A percentile compares a stretch with the other conserved stretches of the same genome.
phyloP scores from a whole-genome alignment of 2,329 filamentous ascomycete species.

The Sporothrix brunneoviolacea region DNA sequence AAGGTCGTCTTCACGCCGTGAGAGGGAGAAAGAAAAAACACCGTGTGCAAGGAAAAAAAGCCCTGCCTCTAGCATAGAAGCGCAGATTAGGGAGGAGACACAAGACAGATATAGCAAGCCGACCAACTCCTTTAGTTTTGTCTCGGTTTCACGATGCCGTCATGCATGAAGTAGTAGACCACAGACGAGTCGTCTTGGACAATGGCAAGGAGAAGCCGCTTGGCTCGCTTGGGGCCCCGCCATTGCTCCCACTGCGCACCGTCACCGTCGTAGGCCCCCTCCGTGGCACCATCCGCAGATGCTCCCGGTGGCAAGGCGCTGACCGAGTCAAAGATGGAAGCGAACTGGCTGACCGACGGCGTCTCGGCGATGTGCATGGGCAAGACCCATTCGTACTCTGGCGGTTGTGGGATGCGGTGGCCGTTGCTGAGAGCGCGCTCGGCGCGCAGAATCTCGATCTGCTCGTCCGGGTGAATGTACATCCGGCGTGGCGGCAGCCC shows the following conservation, averaged over 20 bases:
- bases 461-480: constrained; percentile 77
- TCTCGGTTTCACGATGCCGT: constrained; percentile 79
- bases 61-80: too few relatives aligned
- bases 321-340: constrained; percentile 62
- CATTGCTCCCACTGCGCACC: constrained; percentile 32
- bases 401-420: constrained; percentile 38
- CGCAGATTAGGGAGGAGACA: neutral
- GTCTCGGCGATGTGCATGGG: constrained; percentile 67
- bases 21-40: constrained; percentile 11
- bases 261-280: constrained; percentile 19
- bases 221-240: constrained; percentile 44
- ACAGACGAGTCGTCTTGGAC: constrained; percentile 76
- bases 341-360: constrained; percentile 61
- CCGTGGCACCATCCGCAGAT: constrained; percentile 18
- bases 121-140: constrained; percentile 59
- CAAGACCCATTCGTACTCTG: constrained; percentile 69
- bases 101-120: neutral
- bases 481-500: constrained; percentile 66
- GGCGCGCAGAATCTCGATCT: constrained; percentile 62
- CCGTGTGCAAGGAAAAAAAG: neutral
- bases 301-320: constrained; percentile 34
- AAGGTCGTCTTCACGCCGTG: constrained; percentile 63
- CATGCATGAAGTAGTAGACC: constrained; percentile 78
- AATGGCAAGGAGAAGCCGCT: constrained; percentile 67
- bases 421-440: constrained; percentile 43